phyloP scores from a whole-genome alignment of 768 basidiomycete genomes.

The Xerocomellus dryophilus region DNA sequence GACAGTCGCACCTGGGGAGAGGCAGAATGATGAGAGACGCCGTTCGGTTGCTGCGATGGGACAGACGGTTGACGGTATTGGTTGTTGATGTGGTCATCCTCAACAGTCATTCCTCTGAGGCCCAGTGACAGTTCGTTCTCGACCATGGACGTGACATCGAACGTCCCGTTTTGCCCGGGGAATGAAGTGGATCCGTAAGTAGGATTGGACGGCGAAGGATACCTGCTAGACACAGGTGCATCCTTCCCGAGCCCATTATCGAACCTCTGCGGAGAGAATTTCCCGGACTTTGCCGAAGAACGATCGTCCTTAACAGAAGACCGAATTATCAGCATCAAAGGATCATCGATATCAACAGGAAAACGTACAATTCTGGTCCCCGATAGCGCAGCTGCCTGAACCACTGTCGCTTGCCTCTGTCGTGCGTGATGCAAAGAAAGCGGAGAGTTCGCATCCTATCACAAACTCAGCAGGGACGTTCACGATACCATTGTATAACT shows the following conservation, averaged over 20 bases:
- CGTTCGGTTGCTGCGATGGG: slow-evolving; percentile 30
- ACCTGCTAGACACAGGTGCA: slow-evolving; percentile 37
- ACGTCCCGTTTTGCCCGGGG: slow-evolving; percentile 29
- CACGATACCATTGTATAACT: slow-evolving; percentile 20
- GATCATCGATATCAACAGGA: slow-evolving; percentile 2
- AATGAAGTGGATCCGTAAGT: slow-evolving; percentile 34
- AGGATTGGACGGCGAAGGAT: slow-evolving; percentile 46
- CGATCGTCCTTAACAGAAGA: slow-evolving; percentile 44
- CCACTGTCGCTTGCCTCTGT: slow-evolving; percentile 43
- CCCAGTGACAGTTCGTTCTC: slow-evolving; percentile 56
- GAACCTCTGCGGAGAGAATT: slow-evolving; percentile 55
- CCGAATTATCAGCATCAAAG: slow-evolving; percentile 15
- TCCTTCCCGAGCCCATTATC: slow-evolving; percentile 46
- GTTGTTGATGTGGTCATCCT: slow-evolving; percentile 45
- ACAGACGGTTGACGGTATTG: slow-evolving; percentile 40
- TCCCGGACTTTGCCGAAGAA: slow-evolving; percentile 44
- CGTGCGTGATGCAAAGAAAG: slow-evolving; percentile 45
- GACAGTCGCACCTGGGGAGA: slow-evolving; percentile 42
- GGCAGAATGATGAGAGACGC: slow-evolving; percentile 29
- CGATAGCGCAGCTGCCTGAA: slow-evolving; percentile 37
- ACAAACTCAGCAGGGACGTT: slow-evolving; percentile 13
- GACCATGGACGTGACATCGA: slow-evolving; percentile 41
- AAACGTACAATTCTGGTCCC: slow-evolving; percentile 40
- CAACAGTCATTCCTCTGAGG: slow-evolving; percentile 60
- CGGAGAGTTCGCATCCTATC: slow-evolving; percentile 42